These are phyloP conservation scores for Galium porrigens DNA, from an alignment of 305 asterid species.

Conservation along the genomic window DNA sequence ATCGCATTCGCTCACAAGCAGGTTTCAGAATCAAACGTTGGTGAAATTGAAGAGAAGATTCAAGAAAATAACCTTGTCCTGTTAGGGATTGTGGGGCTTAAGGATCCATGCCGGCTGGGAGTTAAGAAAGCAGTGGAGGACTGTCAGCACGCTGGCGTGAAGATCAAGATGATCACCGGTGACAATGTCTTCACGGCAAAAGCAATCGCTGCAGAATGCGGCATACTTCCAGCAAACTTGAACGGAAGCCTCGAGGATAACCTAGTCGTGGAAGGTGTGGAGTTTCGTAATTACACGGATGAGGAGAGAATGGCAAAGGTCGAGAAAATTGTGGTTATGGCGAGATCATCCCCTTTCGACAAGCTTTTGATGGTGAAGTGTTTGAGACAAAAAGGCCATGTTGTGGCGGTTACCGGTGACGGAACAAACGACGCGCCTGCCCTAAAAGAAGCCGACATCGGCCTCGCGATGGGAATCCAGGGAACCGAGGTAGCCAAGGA, in stretches of 20 bases:
- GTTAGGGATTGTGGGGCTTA: conserved; percentile 43
- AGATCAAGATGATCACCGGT: conserved; percentile 59
- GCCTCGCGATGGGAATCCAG: conserved; percentile 54
- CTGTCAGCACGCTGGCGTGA: conserved; percentile 52
- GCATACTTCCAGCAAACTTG: conserved; percentile 30
- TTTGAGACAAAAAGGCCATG: conserved; percentile 34
- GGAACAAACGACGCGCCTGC: conserved; percentile 55
- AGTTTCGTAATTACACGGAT: conserved; percentile 40
- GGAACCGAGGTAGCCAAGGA: conserved; percentile 55
- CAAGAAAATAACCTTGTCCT: conserved; percentile 33
- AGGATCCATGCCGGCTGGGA: conserved; percentile 55
- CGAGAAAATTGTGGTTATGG: conserved; percentile 44
- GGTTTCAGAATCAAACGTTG: conserved; percentile 11
- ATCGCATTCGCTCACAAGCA: conserved; percentile 41
- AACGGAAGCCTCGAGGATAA: not conserved
- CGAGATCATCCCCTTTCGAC: conserved; percentile 57
- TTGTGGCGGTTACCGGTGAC: conserved; percentile 48
- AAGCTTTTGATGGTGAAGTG: conserved; percentile 50
- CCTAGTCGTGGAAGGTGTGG: conserved; percentile 42
- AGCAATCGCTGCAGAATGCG: conserved; percentile 62
- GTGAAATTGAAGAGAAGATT: conserved; percentile 15
- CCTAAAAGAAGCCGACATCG: conserved; percentile 46
- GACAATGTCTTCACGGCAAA: conserved; percentile 64
- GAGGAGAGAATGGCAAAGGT: conserved; percentile 45
- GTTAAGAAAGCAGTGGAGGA: conserved; percentile 47